These are phyloP conservation scores for Globisporangium camurandrum DNA, from an alignment of 352 stramenopile species.

Conservation along the genomic window DNA sequence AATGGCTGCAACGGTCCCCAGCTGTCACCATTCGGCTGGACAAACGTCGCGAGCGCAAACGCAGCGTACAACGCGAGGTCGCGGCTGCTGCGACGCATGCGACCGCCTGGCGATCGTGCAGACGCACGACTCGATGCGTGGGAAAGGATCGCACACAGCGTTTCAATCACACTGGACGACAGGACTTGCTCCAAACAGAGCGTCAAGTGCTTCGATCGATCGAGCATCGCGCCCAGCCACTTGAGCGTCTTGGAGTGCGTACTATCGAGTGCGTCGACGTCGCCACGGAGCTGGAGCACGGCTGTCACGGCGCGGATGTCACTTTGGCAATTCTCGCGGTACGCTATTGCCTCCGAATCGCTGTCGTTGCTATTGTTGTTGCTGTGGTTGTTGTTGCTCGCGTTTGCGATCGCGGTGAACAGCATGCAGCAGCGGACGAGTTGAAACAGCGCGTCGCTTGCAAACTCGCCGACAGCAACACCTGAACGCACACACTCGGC, in stretches of 20 bases:
- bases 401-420: slow-evolving; percentile 47
- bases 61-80: slow-evolving; percentile 48
- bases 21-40: slow-evolving; percentile 55
- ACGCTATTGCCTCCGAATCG: too few species aligned
- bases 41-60: slow-evolving; percentile 60
- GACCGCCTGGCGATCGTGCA: slow-evolving; percentile 39
- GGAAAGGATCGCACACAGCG: slow-evolving; percentile 52
- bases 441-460: slow-evolving; percentile 42
- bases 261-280: slow-evolving; percentile 15
- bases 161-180: slow-evolving; percentile 51
- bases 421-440: slow-evolving; percentile 55
- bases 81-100: slow-evolving; percentile 30
- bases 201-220: slow-evolving; percentile 45
- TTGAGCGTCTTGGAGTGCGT: slow-evolving; percentile 60
- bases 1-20: slow-evolving; percentile 52
- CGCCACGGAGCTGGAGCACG: slow-evolving; percentile 34
- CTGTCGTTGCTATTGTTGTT: too few species aligned
- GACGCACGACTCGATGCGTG: too few species aligned
- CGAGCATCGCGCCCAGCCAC: slow-evolving; percentile 72
- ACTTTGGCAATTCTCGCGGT: slow-evolving; percentile 32
- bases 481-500: neutral
- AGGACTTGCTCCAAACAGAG: slow-evolving; percentile 50
- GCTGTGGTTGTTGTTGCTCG: slow-evolving; percentile 13
- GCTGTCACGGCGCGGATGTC: slow-evolving; percentile 37
- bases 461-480: neutral